Evolutionary conservation across 768 basidiomycete species (phyloP).

Genomic region (Lactarius indigo): DNA sequence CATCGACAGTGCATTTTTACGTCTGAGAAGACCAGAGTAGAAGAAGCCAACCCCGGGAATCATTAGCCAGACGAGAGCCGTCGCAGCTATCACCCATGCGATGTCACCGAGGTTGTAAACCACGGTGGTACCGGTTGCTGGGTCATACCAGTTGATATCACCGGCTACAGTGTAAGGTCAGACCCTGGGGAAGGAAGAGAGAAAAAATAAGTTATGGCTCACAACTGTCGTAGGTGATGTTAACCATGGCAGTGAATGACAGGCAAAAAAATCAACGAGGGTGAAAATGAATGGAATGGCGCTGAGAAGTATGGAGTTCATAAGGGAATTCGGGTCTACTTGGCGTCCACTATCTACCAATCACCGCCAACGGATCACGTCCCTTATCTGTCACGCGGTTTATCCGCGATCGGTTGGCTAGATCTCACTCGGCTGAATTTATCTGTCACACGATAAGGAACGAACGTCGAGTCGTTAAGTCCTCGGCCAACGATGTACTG

Average conservation of each 20-base stretch:
- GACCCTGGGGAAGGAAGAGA: background rate
- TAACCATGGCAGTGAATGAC: slow-evolving; percentile 27
- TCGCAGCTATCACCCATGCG: slow-evolving; percentile 66
- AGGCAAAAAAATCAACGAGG: slow-evolving; percentile 2
- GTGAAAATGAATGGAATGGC: background rate
- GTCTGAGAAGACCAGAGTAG: slow-evolving; percentile 85
- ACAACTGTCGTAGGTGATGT: slow-evolving; percentile 31
- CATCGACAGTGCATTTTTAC: slow-evolving; percentile 93
- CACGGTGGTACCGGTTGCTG: slow-evolving; percentile 24
- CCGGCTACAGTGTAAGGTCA: slow-evolving; percentile 33
- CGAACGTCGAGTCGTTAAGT: background rate
- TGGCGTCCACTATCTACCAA: slow-evolving; percentile 19
- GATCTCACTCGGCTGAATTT: background rate
- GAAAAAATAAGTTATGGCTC: background rate
- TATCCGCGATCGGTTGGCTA: background rate
- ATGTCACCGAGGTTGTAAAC: slow-evolving; percentile 64
- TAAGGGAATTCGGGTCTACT: background rate
- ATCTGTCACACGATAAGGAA: background rate
- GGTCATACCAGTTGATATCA: slow-evolving; percentile 35
- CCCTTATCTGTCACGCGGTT: background rate
- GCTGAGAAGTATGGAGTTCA: background rate
- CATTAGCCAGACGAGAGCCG: slow-evolving; percentile 74
- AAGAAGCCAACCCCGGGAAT: slow-evolving; percentile 73
- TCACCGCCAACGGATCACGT: background rate
- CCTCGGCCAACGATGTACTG: background rate